Evolutionary conservation across 768 basidiomycete species (phyloP).

Genomic region (Amanita phalloides): DNA sequence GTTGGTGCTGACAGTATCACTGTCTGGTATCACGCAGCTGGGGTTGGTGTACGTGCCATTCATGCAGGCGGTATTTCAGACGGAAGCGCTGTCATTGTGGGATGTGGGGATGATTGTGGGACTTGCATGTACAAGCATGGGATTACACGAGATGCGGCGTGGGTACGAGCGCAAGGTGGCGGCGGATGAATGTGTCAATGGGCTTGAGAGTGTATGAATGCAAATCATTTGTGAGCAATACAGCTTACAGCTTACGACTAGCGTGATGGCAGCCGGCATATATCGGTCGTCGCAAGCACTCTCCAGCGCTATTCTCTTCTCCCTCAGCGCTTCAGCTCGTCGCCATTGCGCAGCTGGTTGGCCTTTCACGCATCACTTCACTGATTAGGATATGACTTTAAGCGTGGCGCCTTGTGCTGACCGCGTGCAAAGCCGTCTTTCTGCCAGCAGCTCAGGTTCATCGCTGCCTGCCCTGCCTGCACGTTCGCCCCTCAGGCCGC

Average conservation of each 20-base stretch:
- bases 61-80: constrained; percentile 91
- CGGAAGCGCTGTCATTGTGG: constrained; percentile 57
- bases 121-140: constrained; percentile 55
- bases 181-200: neutral
- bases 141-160: constrained; percentile 69
- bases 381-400: neutral
- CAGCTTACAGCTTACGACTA: neutral
- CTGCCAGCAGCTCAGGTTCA: constrained; percentile 4
- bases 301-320: neutral
- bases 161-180: constrained; percentile 51
- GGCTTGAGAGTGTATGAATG: constrained; percentile 3
- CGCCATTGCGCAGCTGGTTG: no score
- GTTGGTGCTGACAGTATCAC: constrained; percentile 79
- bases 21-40: constrained; percentile 79
- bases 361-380: neutral
- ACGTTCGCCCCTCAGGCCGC: constrained; percentile 17
- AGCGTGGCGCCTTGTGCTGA: neutral
- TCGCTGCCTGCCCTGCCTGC: constrained; percentile 11
- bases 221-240: no score
- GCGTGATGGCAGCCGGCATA: neutral
- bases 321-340: no score
- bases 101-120: constrained; percentile 66
- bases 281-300: neutral
- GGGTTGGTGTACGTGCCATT: constrained; percentile 83
- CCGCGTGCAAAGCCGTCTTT: constrained; percentile 2